Evolutionary conservation across 2,329 filamentous ascomycete genomes (phyloP), one percentile per base, ranked within the genome.

Genomic region (Rutstroemia sp.): DNA sequence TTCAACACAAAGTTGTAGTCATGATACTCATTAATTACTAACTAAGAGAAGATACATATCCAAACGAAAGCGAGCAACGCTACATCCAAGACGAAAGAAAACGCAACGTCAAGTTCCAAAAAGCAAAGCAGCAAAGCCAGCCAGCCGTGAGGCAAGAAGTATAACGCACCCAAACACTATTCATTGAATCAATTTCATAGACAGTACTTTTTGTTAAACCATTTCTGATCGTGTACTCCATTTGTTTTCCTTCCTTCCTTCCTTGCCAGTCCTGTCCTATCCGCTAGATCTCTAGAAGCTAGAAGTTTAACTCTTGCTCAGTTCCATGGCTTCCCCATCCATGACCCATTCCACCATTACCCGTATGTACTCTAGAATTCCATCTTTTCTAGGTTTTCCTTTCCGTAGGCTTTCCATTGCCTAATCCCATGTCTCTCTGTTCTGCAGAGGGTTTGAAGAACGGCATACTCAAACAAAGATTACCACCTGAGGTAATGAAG

Each of bases 101-200:
- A 48, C 27, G 21, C 38, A 54, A 34, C 17, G 25, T 54, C 21
- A 27, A n/a, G 25, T 5, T n/a, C 38, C 30, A 17, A 8, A 8
- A 8, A 39, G 0, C 42, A 45, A 25, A 48, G 38, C 38, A 48
- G 12, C 34, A 23, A 40, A 54, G 48, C 21, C 12, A 61, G 60
- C 60, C 58, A 64, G 64, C 64, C 63, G 64, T 57, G 64, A 65
- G 64, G 64, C 64, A 58, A 58, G 58, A 65, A 62, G 61, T 65
- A 60, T 66, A 60, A 25, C 51, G 47, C 27, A 25, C 16, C 10
- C 39, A 6, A n/a, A 56, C 30, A 46, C 44, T 45, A 27, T 42
- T 34, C 30, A 9, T 39, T 46, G 6, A 40, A 46, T 49, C 16
- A n/a, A 42, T 42, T 8, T 42, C 17, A 14, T 17, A 42, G 9